These are phyloP conservation scores for Huntiella bhutanensis DNA, from an alignment of 2,329 filamentous ascomycete genomes.

Conservation along the genomic window DNA sequence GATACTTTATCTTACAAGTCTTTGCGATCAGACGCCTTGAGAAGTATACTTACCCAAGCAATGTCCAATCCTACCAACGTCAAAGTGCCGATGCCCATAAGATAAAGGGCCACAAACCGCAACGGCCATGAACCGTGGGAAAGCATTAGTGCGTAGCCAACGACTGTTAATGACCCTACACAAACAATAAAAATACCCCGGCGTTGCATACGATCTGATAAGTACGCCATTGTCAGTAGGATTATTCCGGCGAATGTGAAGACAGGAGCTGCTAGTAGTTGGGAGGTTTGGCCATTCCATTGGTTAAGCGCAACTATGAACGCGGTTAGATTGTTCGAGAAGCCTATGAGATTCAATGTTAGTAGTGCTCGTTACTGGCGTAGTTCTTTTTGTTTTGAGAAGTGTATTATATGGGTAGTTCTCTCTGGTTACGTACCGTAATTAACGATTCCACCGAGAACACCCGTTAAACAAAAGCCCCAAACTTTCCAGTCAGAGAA, in stretches of 20 bases:
- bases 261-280: background rate
- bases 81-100: background rate
- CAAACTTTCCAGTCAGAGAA: conserved; percentile 3
- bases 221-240: background rate
- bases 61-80: background rate
- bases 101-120: background rate
- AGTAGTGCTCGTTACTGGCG: too few species aligned
- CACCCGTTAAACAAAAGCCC: background rate
- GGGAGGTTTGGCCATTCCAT: background rate
- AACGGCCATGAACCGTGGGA: background rate
- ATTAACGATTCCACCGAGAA: background rate
- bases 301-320: background rate
- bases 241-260: background rate
- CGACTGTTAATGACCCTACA: background rate
- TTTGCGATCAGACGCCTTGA: too few species aligned
- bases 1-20: too few species aligned
- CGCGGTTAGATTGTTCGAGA: background rate
- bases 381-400: too few species aligned
- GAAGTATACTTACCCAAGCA: background rate
- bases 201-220: conserved; percentile 1
- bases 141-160: background rate
- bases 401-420: background rate
- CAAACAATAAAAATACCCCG: background rate
- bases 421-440: background rate
- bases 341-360: background rate